Evolutionary conservation across 805 yeast species (phyloP).

Genomic region (Nadsonia fulvescens): DNA sequence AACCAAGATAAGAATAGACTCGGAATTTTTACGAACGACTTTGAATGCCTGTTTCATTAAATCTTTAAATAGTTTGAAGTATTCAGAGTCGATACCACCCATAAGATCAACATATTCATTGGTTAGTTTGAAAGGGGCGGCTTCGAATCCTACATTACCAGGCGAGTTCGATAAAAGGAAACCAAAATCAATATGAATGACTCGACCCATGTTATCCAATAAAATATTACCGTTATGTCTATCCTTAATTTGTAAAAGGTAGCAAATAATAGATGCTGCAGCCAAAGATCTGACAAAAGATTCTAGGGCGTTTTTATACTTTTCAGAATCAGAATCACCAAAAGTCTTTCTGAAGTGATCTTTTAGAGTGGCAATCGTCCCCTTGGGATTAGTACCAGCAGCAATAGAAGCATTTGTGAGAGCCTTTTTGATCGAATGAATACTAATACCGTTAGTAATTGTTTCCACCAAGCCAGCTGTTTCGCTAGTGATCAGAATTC

Average conservation of each 20-base stretch:
- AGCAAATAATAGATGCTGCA: constrained; percentile 83
- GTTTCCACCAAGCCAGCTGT: constrained; percentile 89
- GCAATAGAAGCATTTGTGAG: constrained; percentile 56
- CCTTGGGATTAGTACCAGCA: constrained; percentile 51
- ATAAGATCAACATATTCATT: constrained; percentile 73
- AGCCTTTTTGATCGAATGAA: constrained; percentile 89
- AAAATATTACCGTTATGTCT: constrained; percentile 96
- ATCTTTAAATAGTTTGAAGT: constrained; percentile 40
- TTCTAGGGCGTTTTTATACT: constrained; percentile 59
- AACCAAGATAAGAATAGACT: constrained; percentile 62
- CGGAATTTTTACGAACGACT: constrained; percentile 54
- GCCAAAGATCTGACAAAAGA: constrained; percentile 79
- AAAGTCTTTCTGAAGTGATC: constrained; percentile 67
- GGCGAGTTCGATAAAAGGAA: constrained; percentile 86
- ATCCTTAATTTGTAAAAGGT: constrained; percentile 83
- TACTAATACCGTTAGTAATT: constrained; percentile 81
- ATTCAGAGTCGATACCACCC: constrained; percentile 56
- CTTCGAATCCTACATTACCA: constrained; percentile 92
- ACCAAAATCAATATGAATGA: constrained; percentile 83
- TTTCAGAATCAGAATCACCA: constrained; percentile 37
- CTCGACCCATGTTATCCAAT: constrained; percentile 91
- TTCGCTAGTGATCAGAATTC: constrained; percentile 77
- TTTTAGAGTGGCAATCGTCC: constrained; percentile 47
- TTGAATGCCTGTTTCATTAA: constrained; percentile 59
- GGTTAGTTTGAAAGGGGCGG: constrained; percentile 91